Conservation (phyloP, 108 stramenopile genomes). For the Chaetoceros tenuissimus region DNA sequence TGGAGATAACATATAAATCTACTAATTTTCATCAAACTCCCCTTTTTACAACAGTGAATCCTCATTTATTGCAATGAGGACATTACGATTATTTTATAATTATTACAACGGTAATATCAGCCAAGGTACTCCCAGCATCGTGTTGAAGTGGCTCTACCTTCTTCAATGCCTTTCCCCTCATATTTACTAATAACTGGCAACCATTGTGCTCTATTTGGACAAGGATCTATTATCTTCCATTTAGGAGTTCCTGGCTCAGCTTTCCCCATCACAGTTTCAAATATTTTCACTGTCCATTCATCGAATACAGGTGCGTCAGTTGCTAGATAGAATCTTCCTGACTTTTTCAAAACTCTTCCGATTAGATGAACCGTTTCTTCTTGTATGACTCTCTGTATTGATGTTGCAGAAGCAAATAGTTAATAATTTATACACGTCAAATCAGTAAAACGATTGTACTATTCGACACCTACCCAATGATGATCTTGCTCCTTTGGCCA, state of each 20-base stretch:
- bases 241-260: neutral
- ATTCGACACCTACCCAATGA: too few relatives aligned
- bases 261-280: conserved; percentile 12
- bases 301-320: conserved; percentile 55
- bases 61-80: too few relatives aligned
- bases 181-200: conserved; percentile 60
- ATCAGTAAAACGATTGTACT: too few relatives aligned
- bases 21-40: too few relatives aligned
- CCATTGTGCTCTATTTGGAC: conserved; percentile 49
- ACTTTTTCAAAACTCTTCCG: conserved; percentile 29
- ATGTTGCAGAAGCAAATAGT: too few relatives aligned
- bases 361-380: conserved; percentile 28
- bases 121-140: conserved; percentile 53
- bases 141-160: conserved; percentile 40
- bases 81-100: too few relatives aligned
- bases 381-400: conserved; percentile 58
- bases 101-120: too few relatives aligned
- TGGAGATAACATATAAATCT: neutral
- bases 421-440: too few relatives aligned
- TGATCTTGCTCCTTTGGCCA: conserved; percentile 37
- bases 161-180: conserved; percentile 60
- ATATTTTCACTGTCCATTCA: conserved; percentile 38
- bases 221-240: conserved; percentile 35
- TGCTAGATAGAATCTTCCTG: conserved; percentile 53
- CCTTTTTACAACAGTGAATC: too few relatives aligned